These are phyloP conservation scores for Umbelopsis vinacea DNA, from an alignment of 192 early-diverging fungal genomes.

Conservation along the genomic window DNA sequence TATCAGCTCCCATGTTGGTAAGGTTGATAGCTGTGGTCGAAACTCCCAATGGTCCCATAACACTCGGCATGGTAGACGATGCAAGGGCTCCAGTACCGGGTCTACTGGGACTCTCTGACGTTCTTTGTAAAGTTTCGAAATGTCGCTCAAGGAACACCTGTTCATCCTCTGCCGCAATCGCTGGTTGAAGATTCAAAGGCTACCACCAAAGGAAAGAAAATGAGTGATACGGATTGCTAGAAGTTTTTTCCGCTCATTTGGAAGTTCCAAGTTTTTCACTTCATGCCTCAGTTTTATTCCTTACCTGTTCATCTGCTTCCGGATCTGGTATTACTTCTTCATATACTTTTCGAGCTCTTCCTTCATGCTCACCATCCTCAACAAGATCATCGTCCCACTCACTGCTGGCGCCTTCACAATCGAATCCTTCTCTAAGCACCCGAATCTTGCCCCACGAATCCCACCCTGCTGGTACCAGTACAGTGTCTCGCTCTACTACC, in stretches of 20 bases:
- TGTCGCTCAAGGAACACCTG: slow-evolving; percentile 86
- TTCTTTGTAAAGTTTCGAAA: slow-evolving; percentile 69
- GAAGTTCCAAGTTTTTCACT: too few species aligned
- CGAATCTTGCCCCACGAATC: slow-evolving; percentile 90
- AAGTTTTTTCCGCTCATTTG: too few species aligned
- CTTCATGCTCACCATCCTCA: slow-evolving; percentile 30
- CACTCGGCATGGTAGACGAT: slow-evolving; percentile 44
- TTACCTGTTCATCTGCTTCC: slow-evolving; percentile 49
- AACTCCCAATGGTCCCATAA: slow-evolving; percentile 56
- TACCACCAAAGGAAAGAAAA: slow-evolving; percentile 24
- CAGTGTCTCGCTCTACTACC: slow-evolving; percentile 85
- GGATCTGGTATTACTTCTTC: slow-evolving; percentile 62
- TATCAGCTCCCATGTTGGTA: slow-evolving; percentile 34
- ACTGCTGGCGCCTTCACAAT: slow-evolving; percentile 59
- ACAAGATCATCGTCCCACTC: slow-evolving; percentile 67
- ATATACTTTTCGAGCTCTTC: slow-evolving; percentile 60
- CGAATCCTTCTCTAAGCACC: slow-evolving; percentile 75
- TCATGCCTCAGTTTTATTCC: too few species aligned
- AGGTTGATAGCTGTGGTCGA: slow-evolving; percentile 32
- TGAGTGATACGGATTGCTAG: background rate
- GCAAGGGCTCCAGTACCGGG: slow-evolving; percentile 38
- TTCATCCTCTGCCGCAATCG: slow-evolving; percentile 84
- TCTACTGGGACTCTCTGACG: slow-evolving; percentile 53
- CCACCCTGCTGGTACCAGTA: slow-evolving; percentile 93
- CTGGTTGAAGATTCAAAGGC: slow-evolving; percentile 62